Evolutionary conservation across 176 grass and related monocot species (phyloP), one percentile per base, ranked within the genome.

Genomic region (Hordeum marinum): DNA sequence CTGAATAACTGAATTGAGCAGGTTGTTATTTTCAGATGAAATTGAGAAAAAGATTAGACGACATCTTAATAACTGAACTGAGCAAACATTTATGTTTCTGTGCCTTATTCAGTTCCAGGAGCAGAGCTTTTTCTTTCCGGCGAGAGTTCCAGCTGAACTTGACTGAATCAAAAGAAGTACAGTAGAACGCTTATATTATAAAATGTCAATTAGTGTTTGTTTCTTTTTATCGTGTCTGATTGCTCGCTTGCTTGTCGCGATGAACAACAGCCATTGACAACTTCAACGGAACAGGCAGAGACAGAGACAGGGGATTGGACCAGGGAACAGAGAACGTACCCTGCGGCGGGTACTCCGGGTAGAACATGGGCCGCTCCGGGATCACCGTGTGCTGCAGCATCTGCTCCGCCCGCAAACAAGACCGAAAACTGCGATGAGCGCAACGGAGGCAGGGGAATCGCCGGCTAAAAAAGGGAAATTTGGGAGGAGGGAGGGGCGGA

Each of bases 341-440:
- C 89, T 92, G 96, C 12, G 85, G 91, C 25, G 93, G 96, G 88
- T 79, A 98, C 69, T 98, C 91, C 10, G 96, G 96, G 80, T 36
- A 78, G 87, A 86, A 95, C 96, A 98, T 98, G 73, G 96, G 96
- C 10, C 79, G 82, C 76, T 98, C 96, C 6, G 93, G 96, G 78
- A 98, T 98, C 8, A 91, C 46, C 24, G 96, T 98, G 46, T 89
- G 42, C 58, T 88, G 88, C 83, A 98, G 88, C 77, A 95, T 83
- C 96, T 95, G 91, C 24, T 0, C 25, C 0, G 35, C 6, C 18
- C n/a, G n/a, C n/a, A n/a, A n/a, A n/a, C n/a, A n/a, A n/a, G n/a
- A 1, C 4, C 40, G n/a, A 6, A 15, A 14, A 68, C 25, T 4
- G n/a, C 1, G 6, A 3, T 20, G 14, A 27, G 41, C 17, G 66